Evolutionary conservation across 2,329 filamentous ascomycete species (phyloP).

Genomic region (Paracoccidioides brasiliensis): DNA sequence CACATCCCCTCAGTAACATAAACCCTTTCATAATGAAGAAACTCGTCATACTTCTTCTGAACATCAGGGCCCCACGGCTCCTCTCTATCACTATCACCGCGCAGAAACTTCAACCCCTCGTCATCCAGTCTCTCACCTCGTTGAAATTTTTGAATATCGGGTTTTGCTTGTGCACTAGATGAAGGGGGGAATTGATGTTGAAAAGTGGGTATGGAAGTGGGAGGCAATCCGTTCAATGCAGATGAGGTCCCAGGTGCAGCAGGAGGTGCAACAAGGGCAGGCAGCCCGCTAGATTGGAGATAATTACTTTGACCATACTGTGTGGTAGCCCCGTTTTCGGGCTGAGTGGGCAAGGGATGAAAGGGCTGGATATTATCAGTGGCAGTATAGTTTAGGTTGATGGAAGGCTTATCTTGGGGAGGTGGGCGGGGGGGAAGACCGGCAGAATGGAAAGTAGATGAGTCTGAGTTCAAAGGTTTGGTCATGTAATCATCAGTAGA

Average conservation of each 20-base stretch:
- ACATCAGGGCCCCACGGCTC: slow-evolving; percentile 36
- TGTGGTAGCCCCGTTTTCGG: slow-evolving; percentile 14
- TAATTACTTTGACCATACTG: slow-evolving; percentile 22
- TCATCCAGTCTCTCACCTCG: slow-evolving; percentile 1
- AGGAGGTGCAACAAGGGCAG: slow-evolving; percentile 14
- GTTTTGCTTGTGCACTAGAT: neutral
- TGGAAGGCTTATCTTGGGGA: slow-evolving; percentile 29
- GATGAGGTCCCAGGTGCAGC: slow-evolving; percentile 26
- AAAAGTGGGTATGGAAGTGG: slow-evolving; percentile 30
- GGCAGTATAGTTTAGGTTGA: slow-evolving; percentile 26
- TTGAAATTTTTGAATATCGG: slow-evolving; percentile 2
- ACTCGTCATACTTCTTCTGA: slow-evolving; percentile 38
- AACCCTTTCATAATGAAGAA: slow-evolving; percentile 37
- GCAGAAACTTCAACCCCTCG: neutral
- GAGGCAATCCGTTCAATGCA: slow-evolving; percentile 24
- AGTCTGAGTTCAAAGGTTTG: slow-evolving; percentile 19
- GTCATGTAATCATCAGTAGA: slow-evolving; percentile 16
- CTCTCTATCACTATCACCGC: slow-evolving; percentile 24
- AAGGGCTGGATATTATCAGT: slow-evolving; percentile 28
- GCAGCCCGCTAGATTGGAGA: slow-evolving; percentile 15
- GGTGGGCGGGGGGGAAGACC: slow-evolving; percentile 34
- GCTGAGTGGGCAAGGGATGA: slow-evolving; percentile 24
- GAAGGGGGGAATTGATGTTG: slow-evolving; percentile 17
- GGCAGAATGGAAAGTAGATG: slow-evolving; percentile 22
- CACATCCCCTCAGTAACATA: slow-evolving; percentile 41